Base-by-base conservation (phyloP, 352 stramenopile species). In the Globisporangium nunn region DNA sequence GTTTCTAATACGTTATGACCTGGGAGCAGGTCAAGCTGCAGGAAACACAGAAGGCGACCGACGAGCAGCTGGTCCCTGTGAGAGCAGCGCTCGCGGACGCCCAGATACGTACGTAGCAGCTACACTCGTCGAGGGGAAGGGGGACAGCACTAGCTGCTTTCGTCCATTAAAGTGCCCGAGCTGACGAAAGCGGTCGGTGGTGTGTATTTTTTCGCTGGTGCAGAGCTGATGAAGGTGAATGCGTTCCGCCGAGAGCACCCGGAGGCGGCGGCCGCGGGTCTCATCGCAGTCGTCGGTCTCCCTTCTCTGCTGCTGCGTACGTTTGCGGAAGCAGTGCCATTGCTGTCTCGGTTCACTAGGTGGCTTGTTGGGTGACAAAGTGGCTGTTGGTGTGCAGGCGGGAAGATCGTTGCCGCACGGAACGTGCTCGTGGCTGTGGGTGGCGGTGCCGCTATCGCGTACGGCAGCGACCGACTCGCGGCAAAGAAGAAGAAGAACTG, bases 161-260 rank as follows among this genome's bases (percentile, higher is more conserved):
- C 23, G 23, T 23, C 23, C 23, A 23, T 23, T 23, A 23, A 23
- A 23, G 23, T 23, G 23, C 23, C 23, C 23, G 23, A 23, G 23
- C 23, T 56, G 6, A 53, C 8, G 15, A 45, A n/a, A 28, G 14
- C 37, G 18, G 18, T 10, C n/a, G 17, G 3, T 7, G 30, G 17
- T 23, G 28, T 50, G 1, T 39, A 10, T 0, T 59, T 14, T 58
- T 39, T 29, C 28, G 40, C 30, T 35, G 33, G 30, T 61, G 50
- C 60, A 91, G 81, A 89, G 56, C 62, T 88, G 40, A n/a, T 68
- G 54, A 91, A 91, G 58, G 66, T 68, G 43, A 88, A 92, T 58
- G 74, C 76, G 55, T 90, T 92, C 69, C 81, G 78, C 59, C 75
- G 75, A 46, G 74, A 83, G 29, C 75, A 92, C 67, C 79, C 79